A percentile compares a stretch with the other conserved stretches of the same genome.
Evolutionary conservation across 331 rosid species (phyloP).

Genomic region (Malus hybrid): DNA sequence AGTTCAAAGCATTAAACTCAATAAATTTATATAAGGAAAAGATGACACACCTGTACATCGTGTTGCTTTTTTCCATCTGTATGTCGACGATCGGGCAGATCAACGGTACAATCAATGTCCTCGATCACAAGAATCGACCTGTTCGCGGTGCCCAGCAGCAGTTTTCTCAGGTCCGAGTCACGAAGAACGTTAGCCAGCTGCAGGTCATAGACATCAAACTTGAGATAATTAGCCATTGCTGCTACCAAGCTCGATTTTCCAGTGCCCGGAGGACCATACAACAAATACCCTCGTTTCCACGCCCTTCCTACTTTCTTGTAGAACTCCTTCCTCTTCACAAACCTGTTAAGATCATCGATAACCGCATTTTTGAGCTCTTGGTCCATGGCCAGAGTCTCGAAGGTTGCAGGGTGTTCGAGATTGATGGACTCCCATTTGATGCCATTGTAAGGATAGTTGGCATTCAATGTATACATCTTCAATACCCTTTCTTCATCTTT

Average conservation of each 20-base stretch:
- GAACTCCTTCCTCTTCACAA: slow-evolving; percentile 61
- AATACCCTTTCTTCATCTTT: slow-evolving; percentile 37
- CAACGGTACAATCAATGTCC: slow-evolving; percentile 81
- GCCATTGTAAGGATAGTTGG: slow-evolving; percentile 11
- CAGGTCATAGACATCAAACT: slow-evolving; percentile 71
- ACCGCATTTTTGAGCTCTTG: slow-evolving; percentile 27
- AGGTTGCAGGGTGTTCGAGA: slow-evolving; percentile 76
- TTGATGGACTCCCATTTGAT: slow-evolving; percentile 67
- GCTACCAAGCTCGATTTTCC: slow-evolving; percentile 88
- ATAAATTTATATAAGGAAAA: background rate
- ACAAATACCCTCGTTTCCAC: slow-evolving; percentile 77
- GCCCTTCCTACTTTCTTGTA: slow-evolving; percentile 82
- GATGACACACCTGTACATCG: slow-evolving; percentile 33
- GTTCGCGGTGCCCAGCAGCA: slow-evolving; percentile 60
- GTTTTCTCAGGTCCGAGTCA: slow-evolving; percentile 59
- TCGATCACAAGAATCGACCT: slow-evolving; percentile 77
- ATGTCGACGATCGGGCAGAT: slow-evolving; percentile 48
- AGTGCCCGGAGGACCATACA: slow-evolving; percentile 83
- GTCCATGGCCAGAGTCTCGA: slow-evolving; percentile 75
- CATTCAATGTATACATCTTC: slow-evolving; percentile 55
- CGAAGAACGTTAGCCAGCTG: slow-evolving; percentile 46
- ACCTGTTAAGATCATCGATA: slow-evolving; percentile 54
- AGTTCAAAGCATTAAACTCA: background rate
- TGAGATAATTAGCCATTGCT: slow-evolving; percentile 81
- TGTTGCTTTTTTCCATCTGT: slow-evolving; percentile 35